Evolutionary conservation across 2,329 filamentous ascomycete species (phyloP), one percentile per base, ranked within the genome.

Genomic region (Ilyonectria sp.): DNA sequence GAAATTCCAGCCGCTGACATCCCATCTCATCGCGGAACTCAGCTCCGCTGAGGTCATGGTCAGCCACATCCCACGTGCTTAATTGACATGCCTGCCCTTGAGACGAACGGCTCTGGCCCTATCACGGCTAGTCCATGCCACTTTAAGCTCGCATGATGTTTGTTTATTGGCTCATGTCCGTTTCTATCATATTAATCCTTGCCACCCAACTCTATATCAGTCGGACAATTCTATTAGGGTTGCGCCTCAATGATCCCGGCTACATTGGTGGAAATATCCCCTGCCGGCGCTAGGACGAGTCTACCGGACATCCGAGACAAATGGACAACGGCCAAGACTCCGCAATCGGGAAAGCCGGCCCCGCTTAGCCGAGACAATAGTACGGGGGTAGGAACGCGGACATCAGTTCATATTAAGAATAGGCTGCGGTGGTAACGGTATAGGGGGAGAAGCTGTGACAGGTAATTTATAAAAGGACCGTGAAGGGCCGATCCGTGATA

Each of bases 391-490:
- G 4, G 50, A n/a, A 37, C 31, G 21, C 31, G 49, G 17, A 19
- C 17, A 33, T 35, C 50, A 35, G 50, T 53, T 33, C 50, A 53
- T 35, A 37, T 35, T 15, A 10, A 33, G 50, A 53, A 35, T 31
- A 53, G 50, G 31, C 50, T 33, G 31, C 50, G 33, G 33, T 37
- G 31, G 31, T 6, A 23, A 53, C 11, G 29, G 29, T 15, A 15
- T 35, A 35, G 31, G 31, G 50, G n/a, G 2, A 8, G 50, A 3
- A 31, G 35, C 10, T n/a, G 6, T 10, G 33, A 43, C 11, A 17
- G 56, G 21, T 50, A 37, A 23, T 19, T 33, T 57, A 70, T 72
- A 73, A 67, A 72, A n/a, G 15, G 15, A 6, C 15, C 17, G 8
- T 43, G 50, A 33, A 40, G 43, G 60, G 63, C 59, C 19, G 37